Base-by-base conservation (phyloP, 2,329 filamentous ascomycete species). In the Hymenoscyphus linearis region DNA sequence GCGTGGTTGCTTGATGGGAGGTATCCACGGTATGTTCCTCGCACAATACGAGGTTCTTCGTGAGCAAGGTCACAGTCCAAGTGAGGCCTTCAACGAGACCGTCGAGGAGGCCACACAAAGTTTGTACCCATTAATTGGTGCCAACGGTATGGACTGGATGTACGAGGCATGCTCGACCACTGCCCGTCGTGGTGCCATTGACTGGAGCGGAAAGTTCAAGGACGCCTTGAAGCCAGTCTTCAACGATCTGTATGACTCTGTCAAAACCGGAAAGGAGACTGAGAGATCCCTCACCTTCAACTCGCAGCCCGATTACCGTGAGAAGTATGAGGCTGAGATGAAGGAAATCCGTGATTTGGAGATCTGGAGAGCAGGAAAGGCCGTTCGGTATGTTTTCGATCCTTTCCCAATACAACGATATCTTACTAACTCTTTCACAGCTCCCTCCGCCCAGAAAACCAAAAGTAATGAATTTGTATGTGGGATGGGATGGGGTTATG, bases 1-100 rank as follows among this genome's bases (percentile, higher is more conserved):
- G 89, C 93, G 95, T 82, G 95, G 95, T 77, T 99, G 95, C 88
- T 84, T 99, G 75, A 99, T 99, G 95, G 95, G 95, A 73, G 95
- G 95, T 80, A 99, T 99, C 81, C 95, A 99, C 86, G 95, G 95
- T 77, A 99, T 99, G 95, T 99, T 99, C 90, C 91, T 99, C 71
- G 95, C 95, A 66, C 95, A 99, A 84, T 99, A 99, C 86, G 95
- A 99, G 86, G 95, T 99, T 71, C 93, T 99, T 80, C 93, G 95
- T 76, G 95, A 99, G 88, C 89, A 90, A 72, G 95, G 95, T 80
- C 95, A 99, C 88, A 90, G 85, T 80, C 95, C 95, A 77, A 93
- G 89, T 73, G 95, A 99, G 83, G 95, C 95, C 70, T 99, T 99
- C 89, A 99, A 99, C 87, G 95, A 99, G 91, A 99, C 95, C 70